Percentiles rank a stretch among this genome's conserved stretches.
Evolutionary conservation across 257 asterid species (phyloP).

Genomic region (Coffea canephora): DNA sequence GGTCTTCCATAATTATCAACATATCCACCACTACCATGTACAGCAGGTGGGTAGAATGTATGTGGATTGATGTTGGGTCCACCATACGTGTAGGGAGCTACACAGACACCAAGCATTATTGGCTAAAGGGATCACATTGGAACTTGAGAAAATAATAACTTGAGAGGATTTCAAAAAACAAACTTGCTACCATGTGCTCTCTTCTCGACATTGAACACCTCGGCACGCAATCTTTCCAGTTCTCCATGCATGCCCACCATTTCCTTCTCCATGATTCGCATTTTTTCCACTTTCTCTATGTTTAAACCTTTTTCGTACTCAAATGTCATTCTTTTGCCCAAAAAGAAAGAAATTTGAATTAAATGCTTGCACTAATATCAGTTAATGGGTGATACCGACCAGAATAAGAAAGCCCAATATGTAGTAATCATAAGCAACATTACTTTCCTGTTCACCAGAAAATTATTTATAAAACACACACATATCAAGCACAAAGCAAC

Average conservation of each 20-base stretch:
- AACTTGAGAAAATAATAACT: background rate
- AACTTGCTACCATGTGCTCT: constrained; percentile 52
- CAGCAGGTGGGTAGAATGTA: constrained; percentile 31
- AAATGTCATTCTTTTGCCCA: constrained; percentile 54
- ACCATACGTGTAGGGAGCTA: constrained; percentile 37
- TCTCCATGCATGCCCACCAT: constrained; percentile 55
- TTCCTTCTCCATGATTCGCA: constrained; percentile 69
- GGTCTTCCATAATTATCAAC: constrained; percentile 28
- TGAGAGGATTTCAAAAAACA: constrained; percentile 5
- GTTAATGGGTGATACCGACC: background rate
- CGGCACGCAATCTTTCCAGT: constrained; percentile 58
- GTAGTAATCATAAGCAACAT: background rate
- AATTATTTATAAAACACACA: too few relatives aligned
- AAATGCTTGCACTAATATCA: background rate
- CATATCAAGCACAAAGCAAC: too few relatives aligned
- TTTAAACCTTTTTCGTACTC: constrained; percentile 69
- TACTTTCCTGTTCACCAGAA: background rate
- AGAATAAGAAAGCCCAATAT: background rate
- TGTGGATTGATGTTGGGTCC: constrained; percentile 35
- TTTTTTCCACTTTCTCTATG: constrained; percentile 58
- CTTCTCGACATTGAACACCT: constrained; percentile 39
- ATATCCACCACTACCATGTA: constrained; percentile 36
- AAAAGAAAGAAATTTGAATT: constrained; percentile 1
- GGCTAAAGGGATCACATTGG: constrained; percentile 7
- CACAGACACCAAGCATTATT: constrained; percentile 18